A percentile compares a stretch with the other conserved stretches of the same genome.
phyloP scores from a whole-genome alignment of 2,329 filamentous ascomycete genomes.

The Penicillium griseofulvum region DNA sequence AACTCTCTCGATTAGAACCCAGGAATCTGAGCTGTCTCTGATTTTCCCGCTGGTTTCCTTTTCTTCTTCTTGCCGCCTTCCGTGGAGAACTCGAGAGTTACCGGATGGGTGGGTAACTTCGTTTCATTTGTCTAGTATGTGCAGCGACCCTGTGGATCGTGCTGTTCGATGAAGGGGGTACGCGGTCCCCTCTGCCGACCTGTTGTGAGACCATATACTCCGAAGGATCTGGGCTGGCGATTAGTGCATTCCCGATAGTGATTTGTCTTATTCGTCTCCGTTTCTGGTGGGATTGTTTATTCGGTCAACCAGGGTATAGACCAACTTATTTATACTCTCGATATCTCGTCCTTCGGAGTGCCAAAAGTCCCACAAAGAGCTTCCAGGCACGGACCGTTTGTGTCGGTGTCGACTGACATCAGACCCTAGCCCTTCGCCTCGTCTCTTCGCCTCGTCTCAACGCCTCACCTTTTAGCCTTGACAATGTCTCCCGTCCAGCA shows the following conservation, averaged over 20 bases:
- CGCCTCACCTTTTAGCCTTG: neutral
- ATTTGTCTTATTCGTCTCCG: constrained; percentile 15
- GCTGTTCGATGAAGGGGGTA: neutral
- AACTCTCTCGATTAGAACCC: constrained; percentile 1
- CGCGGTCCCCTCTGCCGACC: constrained; percentile 4
- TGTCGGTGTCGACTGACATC: constrained; percentile 5
- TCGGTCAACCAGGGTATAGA: neutral
- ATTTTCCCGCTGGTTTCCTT: neutral
- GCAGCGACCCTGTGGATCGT: constrained; percentile 9
- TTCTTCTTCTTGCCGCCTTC: constrained; percentile 1
- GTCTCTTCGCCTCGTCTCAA: neutral
- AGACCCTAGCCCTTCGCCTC: neutral
- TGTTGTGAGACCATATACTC: constrained; percentile 16
- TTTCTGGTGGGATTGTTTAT: neutral
- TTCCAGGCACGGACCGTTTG: constrained; percentile 9
- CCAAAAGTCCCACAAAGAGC: constrained; percentile 4
- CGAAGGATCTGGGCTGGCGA: constrained; percentile 5
- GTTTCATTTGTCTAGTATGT: constrained; percentile 8
- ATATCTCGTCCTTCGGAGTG: constrained; percentile 5
- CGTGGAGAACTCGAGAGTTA: constrained; percentile 6
- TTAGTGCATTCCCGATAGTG: constrained; percentile 7
- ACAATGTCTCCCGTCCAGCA: constrained; percentile 41
- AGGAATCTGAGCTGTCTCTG: neutral
- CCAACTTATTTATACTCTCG: constrained; percentile 21
- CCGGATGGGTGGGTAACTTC: neutral